Evolutionary conservation across 306 rosid species (phyloP).

Genomic region (Myrica gale): DNA sequence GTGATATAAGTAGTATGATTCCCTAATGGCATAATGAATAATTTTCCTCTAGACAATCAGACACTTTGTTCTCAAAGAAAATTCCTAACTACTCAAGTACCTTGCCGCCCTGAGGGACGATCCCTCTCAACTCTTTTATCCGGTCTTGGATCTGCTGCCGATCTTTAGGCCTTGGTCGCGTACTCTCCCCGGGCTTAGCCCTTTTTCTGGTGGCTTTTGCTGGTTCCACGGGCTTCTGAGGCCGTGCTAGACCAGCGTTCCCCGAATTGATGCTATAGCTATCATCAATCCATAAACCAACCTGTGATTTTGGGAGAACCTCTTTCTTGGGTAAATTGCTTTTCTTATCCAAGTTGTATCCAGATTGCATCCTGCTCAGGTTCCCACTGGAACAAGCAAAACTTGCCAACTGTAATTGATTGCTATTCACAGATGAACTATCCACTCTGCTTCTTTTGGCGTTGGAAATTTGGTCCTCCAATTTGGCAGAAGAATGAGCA

Average conservation of each 20-base stretch:
- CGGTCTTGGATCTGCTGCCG: slow-evolving; percentile 97
- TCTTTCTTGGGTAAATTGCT: slow-evolving; percentile 43
- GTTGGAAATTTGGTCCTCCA: slow-evolving; percentile 43
- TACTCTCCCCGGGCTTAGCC: slow-evolving; percentile 74
- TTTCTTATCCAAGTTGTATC: slow-evolving; percentile 31
- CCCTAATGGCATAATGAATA: background rate
- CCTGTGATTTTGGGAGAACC: slow-evolving; percentile 47
- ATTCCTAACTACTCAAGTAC: slow-evolving; percentile 35
- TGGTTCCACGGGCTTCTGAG: slow-evolving; percentile 52
- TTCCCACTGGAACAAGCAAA: slow-evolving; percentile 27
- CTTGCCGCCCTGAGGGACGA: slow-evolving; percentile 82
- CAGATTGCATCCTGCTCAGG: slow-evolving; percentile 33
- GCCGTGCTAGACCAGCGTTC: slow-evolving; percentile 31
- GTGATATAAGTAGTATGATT: background rate
- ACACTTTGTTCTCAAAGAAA: slow-evolving; percentile 7
- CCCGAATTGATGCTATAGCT: slow-evolving; percentile 46
- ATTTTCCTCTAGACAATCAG: background rate
- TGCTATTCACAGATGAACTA: slow-evolving; percentile 36
- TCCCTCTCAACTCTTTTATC: slow-evolving; percentile 74
- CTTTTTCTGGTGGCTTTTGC: slow-evolving; percentile 53
- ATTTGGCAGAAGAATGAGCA: slow-evolving; percentile 37
- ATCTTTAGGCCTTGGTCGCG: slow-evolving; percentile 88
- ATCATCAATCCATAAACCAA: slow-evolving; percentile 58
- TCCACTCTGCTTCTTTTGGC: slow-evolving; percentile 42
- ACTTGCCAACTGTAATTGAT: slow-evolving; percentile 32